phyloP scores from a whole-genome alignment of 2,329 filamentous ascomycete genomes.

The Magnaporthiopsis poae region DNA sequence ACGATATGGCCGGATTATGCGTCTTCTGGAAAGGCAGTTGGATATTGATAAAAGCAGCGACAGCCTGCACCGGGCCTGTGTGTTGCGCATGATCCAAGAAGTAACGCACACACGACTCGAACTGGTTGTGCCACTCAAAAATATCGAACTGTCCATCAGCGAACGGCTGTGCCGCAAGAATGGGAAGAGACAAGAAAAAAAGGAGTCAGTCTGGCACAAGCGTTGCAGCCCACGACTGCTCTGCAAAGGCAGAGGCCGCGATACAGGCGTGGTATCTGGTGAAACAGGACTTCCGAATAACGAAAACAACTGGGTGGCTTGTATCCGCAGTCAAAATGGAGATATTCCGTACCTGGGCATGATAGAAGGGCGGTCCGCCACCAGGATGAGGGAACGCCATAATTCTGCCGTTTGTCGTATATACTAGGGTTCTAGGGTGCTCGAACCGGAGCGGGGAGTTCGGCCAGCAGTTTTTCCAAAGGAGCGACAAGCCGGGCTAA shows the following conservation, averaged over 20 bases:
- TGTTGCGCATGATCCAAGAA: constrained; percentile 89
- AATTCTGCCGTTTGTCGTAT: not conserved
- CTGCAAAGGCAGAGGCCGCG: not conserved
- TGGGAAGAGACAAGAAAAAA: not conserved
- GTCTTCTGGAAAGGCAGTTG: constrained; percentile 72
- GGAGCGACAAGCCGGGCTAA: too few relatives aligned
- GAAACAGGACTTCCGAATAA: not conserved
- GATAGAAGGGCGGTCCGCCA: constrained; percentile 18
- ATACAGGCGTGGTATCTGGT: too few relatives aligned
- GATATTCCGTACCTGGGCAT: constrained; percentile 23
- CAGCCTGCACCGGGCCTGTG: constrained; percentile 69
- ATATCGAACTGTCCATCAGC: constrained; percentile 57
- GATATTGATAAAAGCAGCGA: constrained; percentile 88
- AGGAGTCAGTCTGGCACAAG: not conserved
- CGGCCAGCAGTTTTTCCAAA: too few relatives aligned
- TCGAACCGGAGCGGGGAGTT: too few relatives aligned
- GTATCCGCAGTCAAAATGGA: not conserved
- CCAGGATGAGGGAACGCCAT: constrained; percentile 22
- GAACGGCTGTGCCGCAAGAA: constrained; percentile 28
- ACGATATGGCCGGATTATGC: constrained; percentile 33
- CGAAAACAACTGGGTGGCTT: not conserved
- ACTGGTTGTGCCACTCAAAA: constrained; percentile 85
- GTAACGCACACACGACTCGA: constrained; percentile 80
- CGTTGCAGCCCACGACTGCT: not conserved
- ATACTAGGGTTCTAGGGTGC: too few relatives aligned